Conservation (phyloP, 371 early-diverging fungal species). For the Mortierella polycephala region DNA sequence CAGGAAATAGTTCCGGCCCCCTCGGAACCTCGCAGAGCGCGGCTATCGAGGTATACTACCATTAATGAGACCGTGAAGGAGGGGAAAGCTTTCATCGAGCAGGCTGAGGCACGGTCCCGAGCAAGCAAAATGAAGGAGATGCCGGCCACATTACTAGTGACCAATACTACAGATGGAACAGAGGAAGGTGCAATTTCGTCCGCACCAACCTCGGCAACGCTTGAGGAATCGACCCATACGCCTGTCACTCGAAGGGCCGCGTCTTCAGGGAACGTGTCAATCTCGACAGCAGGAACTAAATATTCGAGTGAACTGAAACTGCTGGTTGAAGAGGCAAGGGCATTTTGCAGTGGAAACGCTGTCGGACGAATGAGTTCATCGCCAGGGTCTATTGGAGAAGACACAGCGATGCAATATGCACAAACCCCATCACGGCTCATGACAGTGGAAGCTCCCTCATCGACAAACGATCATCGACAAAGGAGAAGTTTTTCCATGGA, state of each 20-base stretch:
- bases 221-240: too few relatives aligned
- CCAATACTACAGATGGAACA: neutral
- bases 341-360: conserved; percentile 28
- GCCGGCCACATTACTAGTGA: neutral
- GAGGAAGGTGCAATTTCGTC: neutral
- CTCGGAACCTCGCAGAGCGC: conserved; percentile 20
- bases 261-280: too few relatives aligned
- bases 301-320: conserved; percentile 7
- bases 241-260: too few relatives aligned
- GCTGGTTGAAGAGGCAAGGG: conserved; percentile 46
- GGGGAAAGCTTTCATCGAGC: conserved; percentile 34
- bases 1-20: neutral
- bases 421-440: neutral
- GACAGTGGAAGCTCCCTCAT: neutral
- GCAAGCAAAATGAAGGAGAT: neutral
- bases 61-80: conserved; percentile 35
- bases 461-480: neutral
- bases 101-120: conserved; percentile 1
- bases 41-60: conserved; percentile 23
- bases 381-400: too few relatives aligned
- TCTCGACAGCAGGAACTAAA: neutral
- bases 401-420: too few relatives aligned
- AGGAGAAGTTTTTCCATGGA: conserved; percentile 9
- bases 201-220: too few relatives aligned
- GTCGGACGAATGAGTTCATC: neutral